A percentile compares a stretch with the other conserved stretches of the same genome.
Conservation (phyloP, 768 basidiomycete genomes). For the Coprinopsis marcescibilis region DNA sequence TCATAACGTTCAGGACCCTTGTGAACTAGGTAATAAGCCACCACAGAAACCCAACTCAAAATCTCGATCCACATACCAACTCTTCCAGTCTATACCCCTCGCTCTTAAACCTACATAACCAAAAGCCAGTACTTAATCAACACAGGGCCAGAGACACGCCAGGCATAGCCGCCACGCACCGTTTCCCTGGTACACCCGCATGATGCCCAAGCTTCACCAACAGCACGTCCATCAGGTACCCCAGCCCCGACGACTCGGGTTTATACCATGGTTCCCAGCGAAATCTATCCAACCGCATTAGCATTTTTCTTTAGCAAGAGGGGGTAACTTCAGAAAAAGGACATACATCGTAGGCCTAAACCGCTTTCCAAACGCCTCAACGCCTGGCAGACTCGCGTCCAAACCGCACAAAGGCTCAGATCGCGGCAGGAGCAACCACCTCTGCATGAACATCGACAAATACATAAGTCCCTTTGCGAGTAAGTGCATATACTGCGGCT, state of each 20-base stretch:
- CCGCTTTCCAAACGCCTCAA: constrained; percentile 15
- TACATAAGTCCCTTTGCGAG: too few relatives aligned
- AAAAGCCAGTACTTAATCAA: background rate
- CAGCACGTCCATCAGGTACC: background rate
- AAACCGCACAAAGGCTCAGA: too few relatives aligned
- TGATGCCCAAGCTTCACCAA: background rate
- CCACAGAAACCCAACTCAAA: too few relatives aligned
- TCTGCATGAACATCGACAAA: too few relatives aligned
- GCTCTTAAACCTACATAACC: background rate
- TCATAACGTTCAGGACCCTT: too few relatives aligned
- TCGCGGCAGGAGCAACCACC: too few relatives aligned
- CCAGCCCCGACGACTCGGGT: constrained; percentile 21
- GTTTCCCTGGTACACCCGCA: background rate
- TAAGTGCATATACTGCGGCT: too few relatives aligned
- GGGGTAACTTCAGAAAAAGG: constrained; percentile 16
- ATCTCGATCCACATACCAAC: too few relatives aligned
- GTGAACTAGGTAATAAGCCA: too few relatives aligned
- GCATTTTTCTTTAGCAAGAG: too few relatives aligned
- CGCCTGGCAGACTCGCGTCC: constrained; percentile 20
- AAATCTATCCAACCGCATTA: constrained; percentile 17
- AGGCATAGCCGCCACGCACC: too few relatives aligned
- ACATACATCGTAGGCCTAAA: constrained; percentile 24
- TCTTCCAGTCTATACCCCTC: background rate
- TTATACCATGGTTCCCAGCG: constrained; percentile 42
- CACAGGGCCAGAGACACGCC: background rate